Evolutionary conservation across 129 eudicot species (phyloP).

Genomic region (sunflower (Helianthus annuus)): DNA sequence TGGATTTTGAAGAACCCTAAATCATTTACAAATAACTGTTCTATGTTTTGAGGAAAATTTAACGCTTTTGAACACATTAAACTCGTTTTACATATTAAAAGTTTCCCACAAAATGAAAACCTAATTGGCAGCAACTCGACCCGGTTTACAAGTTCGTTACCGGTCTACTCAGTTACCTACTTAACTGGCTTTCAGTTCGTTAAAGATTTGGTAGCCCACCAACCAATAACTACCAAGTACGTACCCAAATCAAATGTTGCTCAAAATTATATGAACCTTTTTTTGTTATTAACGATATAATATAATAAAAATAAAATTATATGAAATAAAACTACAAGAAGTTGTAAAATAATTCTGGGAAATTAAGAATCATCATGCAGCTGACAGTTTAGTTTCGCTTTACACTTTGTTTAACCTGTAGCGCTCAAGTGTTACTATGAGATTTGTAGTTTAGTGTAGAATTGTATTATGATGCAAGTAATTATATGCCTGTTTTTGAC

Average conservation of each 20-base stretch:
- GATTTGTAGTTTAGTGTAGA: constrained; percentile 20
- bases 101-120: constrained; percentile 1
- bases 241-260: constrained; percentile 1
- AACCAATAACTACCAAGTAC: background rate
- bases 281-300: background rate
- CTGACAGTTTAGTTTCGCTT: constrained; percentile 15
- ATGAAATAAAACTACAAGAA: background rate
- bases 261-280: background rate
- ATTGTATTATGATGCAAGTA: constrained; percentile 30
- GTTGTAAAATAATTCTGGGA: background rate
- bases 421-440: constrained; percentile 24
- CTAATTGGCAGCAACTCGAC: constrained; percentile 11
- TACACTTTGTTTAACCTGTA: background rate
- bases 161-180: constrained; percentile 25
- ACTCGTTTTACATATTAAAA: background rate
- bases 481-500: constrained; percentile 37
- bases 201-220: constrained; percentile 36
- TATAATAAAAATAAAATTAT: background rate
- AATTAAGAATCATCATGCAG: background rate
- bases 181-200: constrained; percentile 19
- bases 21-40: too few relatives aligned
- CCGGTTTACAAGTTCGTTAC: constrained; percentile 28
- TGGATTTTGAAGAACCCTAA: too few relatives aligned
- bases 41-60: too few relatives aligned
- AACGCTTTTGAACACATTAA: too few relatives aligned